Evolutionary conservation across 371 early-diverging fungal species (phyloP).

Genomic region (Gilbertella persicaria): DNA sequence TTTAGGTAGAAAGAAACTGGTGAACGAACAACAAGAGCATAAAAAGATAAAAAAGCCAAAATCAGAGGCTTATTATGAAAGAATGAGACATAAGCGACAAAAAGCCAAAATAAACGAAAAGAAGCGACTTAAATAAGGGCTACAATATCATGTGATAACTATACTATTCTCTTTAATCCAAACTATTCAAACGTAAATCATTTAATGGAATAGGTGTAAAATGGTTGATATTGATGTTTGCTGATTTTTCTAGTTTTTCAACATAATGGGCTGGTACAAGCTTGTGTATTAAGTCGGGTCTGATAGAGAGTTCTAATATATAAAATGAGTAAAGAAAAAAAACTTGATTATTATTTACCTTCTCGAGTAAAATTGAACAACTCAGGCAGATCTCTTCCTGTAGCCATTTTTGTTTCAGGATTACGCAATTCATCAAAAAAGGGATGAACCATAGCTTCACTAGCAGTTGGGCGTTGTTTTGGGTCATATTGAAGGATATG

Average conservation of each 20-base stretch:
- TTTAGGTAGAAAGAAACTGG: no score
- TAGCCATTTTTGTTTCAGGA: slow-evolving; percentile 79
- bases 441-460: slow-evolving; percentile 91
- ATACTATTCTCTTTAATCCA: slow-evolving; percentile 3
- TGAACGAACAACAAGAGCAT: not conserved
- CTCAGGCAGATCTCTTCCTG: slow-evolving; percentile 80
- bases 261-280: slow-evolving; percentile 72
- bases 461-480: slow-evolving; percentile 81
- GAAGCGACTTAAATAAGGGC: no score
- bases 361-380: slow-evolving; percentile 87
- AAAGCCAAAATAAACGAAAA: no score
- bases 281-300: slow-evolving; percentile 56
- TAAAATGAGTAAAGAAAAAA: not conserved
- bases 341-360: slow-evolving; percentile 44
- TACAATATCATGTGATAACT: not conserved
- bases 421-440: slow-evolving; percentile 95
- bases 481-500: slow-evolving; percentile 96
- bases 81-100: no score
- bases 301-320: slow-evolving; percentile 53
- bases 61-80: not conserved
- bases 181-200: slow-evolving; percentile 12
- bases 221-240: slow-evolving; percentile 41
- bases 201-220: slow-evolving; percentile 43
- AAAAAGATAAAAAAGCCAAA: not conserved
- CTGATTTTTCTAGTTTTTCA: slow-evolving; percentile 45